Base-by-base conservation (phyloP, 1,284 basidiomycete genomes). In the Fistulinella cinereoalba region DNA sequence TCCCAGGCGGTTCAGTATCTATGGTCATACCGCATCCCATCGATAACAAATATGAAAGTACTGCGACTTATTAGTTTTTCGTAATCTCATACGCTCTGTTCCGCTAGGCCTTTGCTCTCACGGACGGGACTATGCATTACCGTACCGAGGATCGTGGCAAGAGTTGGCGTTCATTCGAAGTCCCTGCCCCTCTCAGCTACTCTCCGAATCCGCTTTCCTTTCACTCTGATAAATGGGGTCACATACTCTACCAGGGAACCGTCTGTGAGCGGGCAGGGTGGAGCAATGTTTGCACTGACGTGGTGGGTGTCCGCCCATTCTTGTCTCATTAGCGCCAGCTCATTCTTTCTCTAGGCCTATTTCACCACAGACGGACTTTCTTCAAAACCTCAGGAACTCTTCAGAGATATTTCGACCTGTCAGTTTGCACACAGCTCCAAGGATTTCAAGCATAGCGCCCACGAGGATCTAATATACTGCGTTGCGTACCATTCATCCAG, bases 1-100 rank as follows among this genome's bases (percentile, higher is more conserved):
- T 96, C 39, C 83, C 81, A 0, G 57, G 67, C 38, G 84, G 85
- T 23, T 69, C 78, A 43, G 84, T 88, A 1, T 60, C 73, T 8
- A 81, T 89, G 72, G 81, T 98, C 43, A 73, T 98, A 46, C 82
- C 88, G 52, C 96, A 98, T 64, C 95, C 96, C 2, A 85, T 87
- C 60, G 80, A 94, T 64, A 89, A 83, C 54, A 71, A 76, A 47
- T 82, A 82, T 61, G 88, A 85, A 64, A 62, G 85, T 74, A 32
- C 21, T 37, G 12, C 41, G 18, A 29, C 22, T 31, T 15, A 34
- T 37, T 38, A 25, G 13, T 19, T 42, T 21, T 41, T 43, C 38
- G 31, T 41, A 32, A 21, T 22, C 29, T 1, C 13, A 41, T 46
- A 3, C 1, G 10, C 24, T 41, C 23, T n/a, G 23, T n/a, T 3